Evolutionary conservation across 2,329 filamentous ascomycete species (phyloP), one percentile per base, ranked within the genome.

Genomic region (Ophiostoma sp.): DNA sequence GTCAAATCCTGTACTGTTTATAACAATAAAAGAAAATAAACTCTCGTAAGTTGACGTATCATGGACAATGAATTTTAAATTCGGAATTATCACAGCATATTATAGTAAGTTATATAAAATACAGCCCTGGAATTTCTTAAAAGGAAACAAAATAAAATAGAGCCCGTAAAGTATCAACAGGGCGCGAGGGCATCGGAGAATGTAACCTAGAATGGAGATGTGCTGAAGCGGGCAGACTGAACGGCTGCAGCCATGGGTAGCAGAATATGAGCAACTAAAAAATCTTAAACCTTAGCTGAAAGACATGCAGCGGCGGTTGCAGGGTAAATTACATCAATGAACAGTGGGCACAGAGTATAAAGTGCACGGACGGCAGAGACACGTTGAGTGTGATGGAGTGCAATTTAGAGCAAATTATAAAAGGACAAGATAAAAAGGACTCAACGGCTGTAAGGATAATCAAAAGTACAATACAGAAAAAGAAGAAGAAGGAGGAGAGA

Each of bases 181-280:
- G 27, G 52, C 20, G 17, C 52, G 13, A 57, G 52, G 23, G n/a
- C 52, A 57, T 57, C 52, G 52, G 52, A 27, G 23, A 57, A 57
- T 57, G 52, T 27, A 57, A 57, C 52, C 52, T 57, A 23, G 23
- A 57, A 57, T 27, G 52, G 52, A 57, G 52, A 31, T 57, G 52
- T 27, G 3, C 23, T 57, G 52, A 13, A 27, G n/a, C n/a, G 52
- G 23, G 52, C 52, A 57, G 44, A n/a, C 7, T n/a, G 44, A 48
- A 48, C 20, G 17, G 44, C 20, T 48, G 17, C 44, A 20, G 17
- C 20, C 44, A 48, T 20, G 44, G 44, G 17, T 48, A 20, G 44
- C 44, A 48, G 17, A 20, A 48, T 20, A 48, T 20, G 17, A 48
- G 17, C 44, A 48, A 7, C 44, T 48, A 7, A 48, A 48, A 13